Evolutionary conservation across 2,329 filamentous ascomycete species (phyloP), one percentile per base, ranked within the genome.

Genomic region (Ophiostoma sp.): DNA sequence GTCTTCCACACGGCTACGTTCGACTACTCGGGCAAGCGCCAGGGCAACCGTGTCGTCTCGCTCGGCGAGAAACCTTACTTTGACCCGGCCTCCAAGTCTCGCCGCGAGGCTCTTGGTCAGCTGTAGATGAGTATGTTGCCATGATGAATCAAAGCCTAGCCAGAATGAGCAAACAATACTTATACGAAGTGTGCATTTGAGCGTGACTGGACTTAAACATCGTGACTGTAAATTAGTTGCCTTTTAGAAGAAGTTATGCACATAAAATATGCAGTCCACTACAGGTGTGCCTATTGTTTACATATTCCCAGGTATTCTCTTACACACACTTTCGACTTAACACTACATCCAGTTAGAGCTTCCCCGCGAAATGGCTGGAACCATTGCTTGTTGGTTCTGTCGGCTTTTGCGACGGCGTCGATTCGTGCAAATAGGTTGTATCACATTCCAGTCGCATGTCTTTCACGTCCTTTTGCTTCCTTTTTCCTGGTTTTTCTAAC

Each of bases 41-140:
- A 79, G 72, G 78, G 78, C 39, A 79, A 80, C 73, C 78, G 79
- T 6, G 79, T 79, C 9, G 79, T 80, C 2, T 79, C 77, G 22
- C 72, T 80, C 15, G 79, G 79, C 12, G 79, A 80, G 76, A 79
- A 78, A 75, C 78, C 79, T 7, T 79, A 76, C 75, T 79, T 76
- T 31, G 77, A 79, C 71, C 77, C 78, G 19, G 73, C 73, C 55
- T 78, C 77, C 55, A 74, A 75, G 70, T 80, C 78, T 9, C 76
- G 78, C 12, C 77, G 78, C 15, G 77, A 80, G 74, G 78, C 78
- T 19, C 76, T 79, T 19, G 76, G 75, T 25, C 50, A 64, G 57
- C 6, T 31, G 17, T 36, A 71, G n/a, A 31, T 33, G 22, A 6
- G 7, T 4, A 12, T 33, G 28, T 7, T 19, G 28, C n/a, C 12